phyloP scores from a whole-genome alignment of 305 asterid genomes.

The Fraxinus baroniana region DNA sequence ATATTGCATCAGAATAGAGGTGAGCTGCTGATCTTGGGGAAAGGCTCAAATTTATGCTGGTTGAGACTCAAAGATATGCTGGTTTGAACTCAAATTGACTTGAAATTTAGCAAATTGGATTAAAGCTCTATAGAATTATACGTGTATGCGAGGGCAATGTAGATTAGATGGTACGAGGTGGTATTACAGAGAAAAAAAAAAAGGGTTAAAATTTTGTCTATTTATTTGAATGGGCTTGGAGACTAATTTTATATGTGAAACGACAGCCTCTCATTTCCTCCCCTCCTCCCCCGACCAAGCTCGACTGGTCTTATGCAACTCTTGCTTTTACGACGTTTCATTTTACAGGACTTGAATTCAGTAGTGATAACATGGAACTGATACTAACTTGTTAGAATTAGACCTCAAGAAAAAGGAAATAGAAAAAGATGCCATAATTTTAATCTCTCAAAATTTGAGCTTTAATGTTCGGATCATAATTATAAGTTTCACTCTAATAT shows the following conservation, averaged over 20 bases:
- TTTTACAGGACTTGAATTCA: background rate
- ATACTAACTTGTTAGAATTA: background rate
- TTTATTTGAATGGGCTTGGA: background rate
- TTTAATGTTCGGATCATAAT: background rate
- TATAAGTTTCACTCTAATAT: too few species aligned
- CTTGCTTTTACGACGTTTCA: background rate
- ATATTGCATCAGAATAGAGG: background rate
- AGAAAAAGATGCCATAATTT: background rate
- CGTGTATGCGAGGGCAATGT: background rate
- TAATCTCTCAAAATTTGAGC: background rate
- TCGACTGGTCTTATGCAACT: background rate
- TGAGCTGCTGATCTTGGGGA: background rate
- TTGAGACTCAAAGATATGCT: background rate
- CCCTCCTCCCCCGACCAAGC: background rate
- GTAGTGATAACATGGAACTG: background rate
- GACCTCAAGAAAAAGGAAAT: background rate
- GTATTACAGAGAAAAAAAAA: too few species aligned
- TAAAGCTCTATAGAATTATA: background rate
- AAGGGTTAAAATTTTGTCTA: too few species aligned
- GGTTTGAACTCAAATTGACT: background rate
- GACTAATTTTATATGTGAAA: background rate
- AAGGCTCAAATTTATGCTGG: background rate
- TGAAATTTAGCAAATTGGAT: background rate
- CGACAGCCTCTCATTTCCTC: background rate
- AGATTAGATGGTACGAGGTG: background rate